These are phyloP conservation scores for Helotiales sp. DNA, from an alignment of 2,329 filamentous ascomycete genomes.

Conservation along the genomic window DNA sequence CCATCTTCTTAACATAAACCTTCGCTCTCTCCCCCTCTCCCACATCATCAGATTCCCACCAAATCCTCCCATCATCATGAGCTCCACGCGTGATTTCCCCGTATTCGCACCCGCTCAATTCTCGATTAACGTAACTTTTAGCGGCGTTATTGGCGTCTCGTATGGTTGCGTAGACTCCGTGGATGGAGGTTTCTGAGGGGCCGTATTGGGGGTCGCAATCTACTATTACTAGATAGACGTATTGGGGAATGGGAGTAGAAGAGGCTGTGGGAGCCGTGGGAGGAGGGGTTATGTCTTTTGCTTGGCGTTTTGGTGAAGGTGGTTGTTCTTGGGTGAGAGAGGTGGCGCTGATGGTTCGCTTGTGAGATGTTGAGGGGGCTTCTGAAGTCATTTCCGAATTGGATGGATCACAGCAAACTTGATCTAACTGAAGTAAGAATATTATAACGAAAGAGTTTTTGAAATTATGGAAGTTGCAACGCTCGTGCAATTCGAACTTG, in stretches of 20 bases:
- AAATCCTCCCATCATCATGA: not conserved
- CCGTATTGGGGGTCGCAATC: not conserved
- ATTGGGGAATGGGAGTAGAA: not conserved
- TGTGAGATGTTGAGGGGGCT: not conserved
- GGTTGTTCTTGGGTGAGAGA: not conserved
- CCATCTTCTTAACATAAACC: not conserved
- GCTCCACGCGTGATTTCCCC: not conserved
- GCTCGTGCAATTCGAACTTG: too few relatives aligned
- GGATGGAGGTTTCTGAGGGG: not conserved
- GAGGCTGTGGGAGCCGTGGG: too few relatives aligned
- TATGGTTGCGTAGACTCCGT: not conserved
- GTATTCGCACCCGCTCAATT: not conserved
- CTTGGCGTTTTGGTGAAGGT: not conserved
- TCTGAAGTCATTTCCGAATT: too few relatives aligned
- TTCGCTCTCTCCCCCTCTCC: not conserved
- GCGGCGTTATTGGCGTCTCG: not conserved
- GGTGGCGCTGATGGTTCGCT: not conserved
- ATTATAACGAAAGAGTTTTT: not conserved
- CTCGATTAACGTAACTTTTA: not conserved
- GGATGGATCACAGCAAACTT: too few relatives aligned
- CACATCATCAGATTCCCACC: not conserved
- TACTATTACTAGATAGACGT: not conserved
- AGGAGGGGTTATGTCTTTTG: not conserved
- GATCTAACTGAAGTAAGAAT: not conserved
- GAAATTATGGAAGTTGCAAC: too few relatives aligned